Evolutionary conservation across 2,329 filamentous ascomycete genomes (phyloP).

Genomic region (Neonectria neomacrospora): DNA sequence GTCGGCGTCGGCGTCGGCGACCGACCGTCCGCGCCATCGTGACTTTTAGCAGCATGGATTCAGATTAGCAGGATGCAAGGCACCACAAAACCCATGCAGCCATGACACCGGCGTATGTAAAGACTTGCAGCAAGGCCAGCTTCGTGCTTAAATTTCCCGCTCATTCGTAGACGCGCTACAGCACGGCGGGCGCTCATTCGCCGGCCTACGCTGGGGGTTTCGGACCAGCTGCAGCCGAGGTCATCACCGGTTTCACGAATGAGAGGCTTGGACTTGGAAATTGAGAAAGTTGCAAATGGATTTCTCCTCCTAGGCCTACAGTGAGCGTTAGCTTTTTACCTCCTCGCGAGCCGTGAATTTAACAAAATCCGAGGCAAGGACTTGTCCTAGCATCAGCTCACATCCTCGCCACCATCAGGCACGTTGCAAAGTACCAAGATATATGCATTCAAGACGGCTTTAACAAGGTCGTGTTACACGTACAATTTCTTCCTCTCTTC

Average conservation of each 20-base stretch:
- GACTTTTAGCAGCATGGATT: background rate
- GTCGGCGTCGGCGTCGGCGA: background rate
- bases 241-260: slow-evolving; percentile 2
- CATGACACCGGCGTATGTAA: background rate
- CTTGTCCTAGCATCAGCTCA: too few relatives aligned
- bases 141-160: background rate
- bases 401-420: background rate
- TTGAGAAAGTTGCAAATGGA: background rate
- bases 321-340: background rate
- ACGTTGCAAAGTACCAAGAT: slow-evolving; percentile 2
- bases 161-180: background rate
- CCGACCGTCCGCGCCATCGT: background rate
- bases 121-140: background rate
- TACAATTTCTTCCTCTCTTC: slow-evolving; percentile 37
- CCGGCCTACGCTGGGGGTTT: background rate
- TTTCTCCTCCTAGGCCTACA: background rate
- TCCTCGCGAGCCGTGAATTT: background rate
- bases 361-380: background rate
- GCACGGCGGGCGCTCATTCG: background rate
- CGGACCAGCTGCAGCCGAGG: slow-evolving; percentile 20
- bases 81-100: slow-evolving; percentile 6
- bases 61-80: background rate
- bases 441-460: slow-evolving; percentile 42
- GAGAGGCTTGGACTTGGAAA: background rate
- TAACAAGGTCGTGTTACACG: slow-evolving; percentile 42